These are phyloP conservation scores for Metschnikowia borealis DNA, from an alignment of 805 yeast species.

Conservation along the genomic window DNA sequence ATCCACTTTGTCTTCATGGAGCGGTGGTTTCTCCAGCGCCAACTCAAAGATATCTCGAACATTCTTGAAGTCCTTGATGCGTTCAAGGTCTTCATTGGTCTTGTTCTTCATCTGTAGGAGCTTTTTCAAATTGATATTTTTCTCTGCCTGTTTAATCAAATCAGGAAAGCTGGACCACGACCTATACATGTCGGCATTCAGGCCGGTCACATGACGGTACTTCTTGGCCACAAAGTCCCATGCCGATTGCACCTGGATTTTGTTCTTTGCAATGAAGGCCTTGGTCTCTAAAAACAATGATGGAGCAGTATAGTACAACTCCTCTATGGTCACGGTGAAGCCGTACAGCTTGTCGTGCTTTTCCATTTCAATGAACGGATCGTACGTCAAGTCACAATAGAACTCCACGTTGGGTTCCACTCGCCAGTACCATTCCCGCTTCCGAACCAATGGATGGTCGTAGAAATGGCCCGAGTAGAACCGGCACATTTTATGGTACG, in stretches of 20 bases:
- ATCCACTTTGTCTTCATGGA: slow-evolving; percentile 55
- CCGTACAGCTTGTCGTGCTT: slow-evolving; percentile 71
- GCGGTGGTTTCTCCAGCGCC: slow-evolving; percentile 25
- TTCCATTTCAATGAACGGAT: slow-evolving; percentile 83
- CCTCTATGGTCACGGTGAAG: slow-evolving; percentile 74
- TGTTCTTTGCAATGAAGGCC: slow-evolving; percentile 50
- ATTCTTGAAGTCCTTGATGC: slow-evolving; percentile 17
- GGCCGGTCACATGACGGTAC: slow-evolving; percentile 23
- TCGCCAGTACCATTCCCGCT: slow-evolving; percentile 91
- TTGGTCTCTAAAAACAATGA: slow-evolving; percentile 71
- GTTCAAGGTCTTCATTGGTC: slow-evolving; percentile 20
- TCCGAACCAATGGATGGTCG: slow-evolving; percentile 67
- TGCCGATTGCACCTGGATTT: slow-evolving; percentile 51
- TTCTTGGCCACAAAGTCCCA: slow-evolving; percentile 63
- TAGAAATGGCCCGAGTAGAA: slow-evolving; percentile 70
- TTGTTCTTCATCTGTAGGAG: slow-evolving; percentile 22
- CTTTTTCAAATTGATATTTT: slow-evolving; percentile 22
- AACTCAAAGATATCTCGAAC: slow-evolving; percentile 37
- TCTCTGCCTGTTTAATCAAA: slow-evolving; percentile 27
- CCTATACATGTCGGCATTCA: slow-evolving; percentile 21
- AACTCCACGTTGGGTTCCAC: slow-evolving; percentile 91
- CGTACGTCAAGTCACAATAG: slow-evolving; percentile 87
- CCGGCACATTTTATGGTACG: slow-evolving; percentile 88
- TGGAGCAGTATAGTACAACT: slow-evolving; percentile 78
- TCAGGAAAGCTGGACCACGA: slow-evolving; percentile 17